These are phyloP conservation scores for Beauveria scarabaeidicola DNA, from an alignment of 2,329 filamentous ascomycete species.

Conservation along the genomic window DNA sequence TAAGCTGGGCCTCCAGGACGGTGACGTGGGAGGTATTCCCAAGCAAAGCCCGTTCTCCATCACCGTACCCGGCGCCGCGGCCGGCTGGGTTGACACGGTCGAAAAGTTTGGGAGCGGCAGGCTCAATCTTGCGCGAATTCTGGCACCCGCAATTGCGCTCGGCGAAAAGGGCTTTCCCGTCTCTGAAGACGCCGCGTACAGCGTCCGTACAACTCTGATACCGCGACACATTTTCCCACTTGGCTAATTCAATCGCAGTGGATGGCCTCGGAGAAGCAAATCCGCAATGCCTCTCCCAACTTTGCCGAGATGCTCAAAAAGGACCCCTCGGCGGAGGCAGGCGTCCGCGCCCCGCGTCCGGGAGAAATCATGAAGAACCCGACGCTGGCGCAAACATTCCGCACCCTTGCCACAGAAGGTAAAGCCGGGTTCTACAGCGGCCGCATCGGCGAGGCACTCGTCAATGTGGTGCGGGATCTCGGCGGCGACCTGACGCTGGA, in stretches of 20 bases:
- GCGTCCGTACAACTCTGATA: conserved; percentile 41
- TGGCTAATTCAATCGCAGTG: conserved; percentile 48
- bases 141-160: conserved; percentile 74
- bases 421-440: conserved; percentile 91
- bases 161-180: conserved; percentile 88
- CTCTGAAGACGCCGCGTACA: conserved; percentile 63
- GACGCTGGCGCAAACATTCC: conserved; percentile 72
- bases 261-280: conserved; percentile 51
- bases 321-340: conserved; percentile 58
- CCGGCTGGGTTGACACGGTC: conserved; percentile 86
- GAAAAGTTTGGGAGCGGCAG: conserved; percentile 86
- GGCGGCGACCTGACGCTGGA: conserved; percentile 73
- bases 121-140: conserved; percentile 64
- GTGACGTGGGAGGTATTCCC: conserved; percentile 57
- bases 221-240: not conserved
- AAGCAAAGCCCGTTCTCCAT: conserved; percentile 69
- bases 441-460: conserved; percentile 68
- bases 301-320: conserved; percentile 79
- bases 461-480: conserved; percentile 66
- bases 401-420: conserved; percentile 66
- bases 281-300: conserved; percentile 75
- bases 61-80: conserved; percentile 82
- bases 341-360: conserved; percentile 63
- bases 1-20: conserved; percentile 53
- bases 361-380: conserved; percentile 90